Evolutionary conservation across 495 filamentous ascomycete genomes (phyloP), one percentile per base, ranked within the genome.

Genomic region (Aspergillus asperescens): DNA sequence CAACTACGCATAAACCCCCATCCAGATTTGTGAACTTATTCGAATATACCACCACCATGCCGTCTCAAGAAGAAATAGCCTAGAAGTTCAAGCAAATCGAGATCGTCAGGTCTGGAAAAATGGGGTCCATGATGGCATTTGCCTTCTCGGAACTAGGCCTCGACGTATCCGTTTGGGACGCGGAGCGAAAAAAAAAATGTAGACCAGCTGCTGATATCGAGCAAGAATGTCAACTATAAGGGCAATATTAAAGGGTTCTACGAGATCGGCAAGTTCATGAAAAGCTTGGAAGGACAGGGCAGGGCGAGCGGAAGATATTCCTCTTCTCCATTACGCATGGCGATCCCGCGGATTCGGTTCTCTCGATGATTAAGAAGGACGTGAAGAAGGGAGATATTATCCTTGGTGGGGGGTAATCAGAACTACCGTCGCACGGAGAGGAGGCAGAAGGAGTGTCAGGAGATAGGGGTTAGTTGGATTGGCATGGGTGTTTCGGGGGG

Each of bases 281-380:
- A 65, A 19, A 71, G 63, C 25, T 60, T 77, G 1, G 70, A 66
- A 27, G 68, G 63, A 18, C 43, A 63, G n/a, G 63, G 18, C 43
- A 63, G n/a, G 62, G 57, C 1, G 61, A 67, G 12, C 61, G 62
- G 10, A 74, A 70, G 31, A 45, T 83, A 3, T 81, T 89, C 57
- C 68, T 89, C 50, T 88, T 88, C 62, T 82, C 78, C 18, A 72
- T 87, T 40, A 81, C 87, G 0, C 85, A 89, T 51, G 85, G 87
- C n/a, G 64, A 61, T n/a, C 77, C 81, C 0, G 84, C 77, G 9
- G 87, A 89, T 59, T 75, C 70, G 0, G 84, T 86, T n/a, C 64
- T 89, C 4, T 75, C 74, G 3, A 74, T 74, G 47, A 67, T 89
- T 7, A 71, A 74, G 41, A 73, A 71, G 1, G 73, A 80, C 46